phyloP scores from a whole-genome alignment of 2,329 filamentous ascomycete species.

The Phaeoacremonium minimum region DNA sequence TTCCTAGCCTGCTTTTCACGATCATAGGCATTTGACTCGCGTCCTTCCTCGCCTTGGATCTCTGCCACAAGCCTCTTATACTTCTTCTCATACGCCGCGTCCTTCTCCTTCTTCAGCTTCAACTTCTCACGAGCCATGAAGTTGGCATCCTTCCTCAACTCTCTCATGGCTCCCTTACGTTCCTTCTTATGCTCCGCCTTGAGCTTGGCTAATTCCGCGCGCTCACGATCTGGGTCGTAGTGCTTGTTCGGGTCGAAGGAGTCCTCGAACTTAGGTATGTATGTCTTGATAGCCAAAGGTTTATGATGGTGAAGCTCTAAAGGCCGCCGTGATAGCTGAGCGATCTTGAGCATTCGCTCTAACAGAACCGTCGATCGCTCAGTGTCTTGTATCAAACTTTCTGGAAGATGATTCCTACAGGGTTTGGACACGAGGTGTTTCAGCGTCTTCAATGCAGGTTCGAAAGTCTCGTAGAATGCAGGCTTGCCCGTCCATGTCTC shows the following conservation, averaged over 20 bases:
- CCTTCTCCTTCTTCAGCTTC: constrained; percentile 86
- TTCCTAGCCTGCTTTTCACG: constrained; percentile 76
- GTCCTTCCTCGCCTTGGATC: constrained; percentile 91
- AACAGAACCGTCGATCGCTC: constrained; percentile 41
- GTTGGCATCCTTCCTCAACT: constrained; percentile 90
- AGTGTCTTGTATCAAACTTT: constrained; percentile 31
- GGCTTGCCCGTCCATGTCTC: constrained; percentile 70
- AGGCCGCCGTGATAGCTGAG: constrained; percentile 66
- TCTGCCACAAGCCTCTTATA: constrained; percentile 87
- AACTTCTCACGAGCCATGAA: constrained; percentile 91
- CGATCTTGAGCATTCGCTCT: constrained; percentile 51
- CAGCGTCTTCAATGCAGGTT: constrained; percentile 55
- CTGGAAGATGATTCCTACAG: constrained; percentile 46
- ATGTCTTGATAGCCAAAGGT: constrained; percentile 81
- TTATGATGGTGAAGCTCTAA: constrained; percentile 86
- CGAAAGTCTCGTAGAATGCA: constrained; percentile 76
- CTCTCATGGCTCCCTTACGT: constrained; percentile 88
- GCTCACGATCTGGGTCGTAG: constrained; percentile 93
- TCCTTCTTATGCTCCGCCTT: constrained; percentile 91
- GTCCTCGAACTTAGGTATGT: constrained; percentile 94
- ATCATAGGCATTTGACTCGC: constrained; percentile 84
- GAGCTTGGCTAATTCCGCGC: constrained; percentile 78
- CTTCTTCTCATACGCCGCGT: constrained; percentile 94
- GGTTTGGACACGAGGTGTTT: constrained; percentile 54
- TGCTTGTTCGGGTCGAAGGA: constrained; percentile 91